A percentile compares a stretch with the other conserved stretches of the same genome.
phyloP scores from a whole-genome alignment of 257 asterid genomes.

The Sherardia arvensis region DNA sequence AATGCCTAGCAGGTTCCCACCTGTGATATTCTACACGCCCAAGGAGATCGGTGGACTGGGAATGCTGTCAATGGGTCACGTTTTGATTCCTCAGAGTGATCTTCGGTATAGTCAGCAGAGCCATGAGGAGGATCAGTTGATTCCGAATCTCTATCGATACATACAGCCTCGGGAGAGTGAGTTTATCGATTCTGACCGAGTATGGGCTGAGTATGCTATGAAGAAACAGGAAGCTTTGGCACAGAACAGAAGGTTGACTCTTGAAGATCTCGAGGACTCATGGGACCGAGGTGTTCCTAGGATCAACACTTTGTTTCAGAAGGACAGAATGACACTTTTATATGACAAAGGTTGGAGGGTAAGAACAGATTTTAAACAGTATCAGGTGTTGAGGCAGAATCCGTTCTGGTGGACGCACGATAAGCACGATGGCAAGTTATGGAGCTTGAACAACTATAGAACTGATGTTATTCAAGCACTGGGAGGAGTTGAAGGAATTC shows the following conservation, averaged over 20 bases:
- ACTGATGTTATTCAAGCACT: slow-evolving; percentile 99
- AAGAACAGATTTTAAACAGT: slow-evolving; percentile 94
- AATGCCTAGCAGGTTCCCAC: slow-evolving; percentile 99
- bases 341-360: slow-evolving; percentile 99
- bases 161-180: slow-evolving; percentile 99
- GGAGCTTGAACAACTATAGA: slow-evolving; percentile 97
- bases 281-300: slow-evolving; percentile 99
- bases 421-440: slow-evolving; percentile 92
- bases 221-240: slow-evolving; percentile 99
- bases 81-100: slow-evolving; percentile 96
- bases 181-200: slow-evolving; percentile 98
- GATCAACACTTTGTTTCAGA: slow-evolving; percentile 92
- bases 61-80: slow-evolving; percentile 98
- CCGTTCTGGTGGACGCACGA: slow-evolving; percentile 99
- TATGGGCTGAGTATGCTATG: slow-evolving; percentile 98
- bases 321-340: slow-evolving; percentile 97
- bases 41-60: slow-evolving; percentile 99
- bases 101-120: slow-evolving; percentile 94
- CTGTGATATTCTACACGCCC: slow-evolving; percentile 95
- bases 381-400: slow-evolving; percentile 95
- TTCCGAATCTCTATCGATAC: slow-evolving; percentile 94
- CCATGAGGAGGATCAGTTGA: slow-evolving; percentile 95
- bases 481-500: slow-evolving; percentile 99
- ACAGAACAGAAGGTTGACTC: slow-evolving; percentile 85
- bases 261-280: slow-evolving; percentile 99